A percentile compares a stretch with the other conserved stretches of the same genome.
phyloP scores from a whole-genome alignment of 2,329 filamentous ascomycete genomes.

The Ophiostoma tasmaniense region DNA sequence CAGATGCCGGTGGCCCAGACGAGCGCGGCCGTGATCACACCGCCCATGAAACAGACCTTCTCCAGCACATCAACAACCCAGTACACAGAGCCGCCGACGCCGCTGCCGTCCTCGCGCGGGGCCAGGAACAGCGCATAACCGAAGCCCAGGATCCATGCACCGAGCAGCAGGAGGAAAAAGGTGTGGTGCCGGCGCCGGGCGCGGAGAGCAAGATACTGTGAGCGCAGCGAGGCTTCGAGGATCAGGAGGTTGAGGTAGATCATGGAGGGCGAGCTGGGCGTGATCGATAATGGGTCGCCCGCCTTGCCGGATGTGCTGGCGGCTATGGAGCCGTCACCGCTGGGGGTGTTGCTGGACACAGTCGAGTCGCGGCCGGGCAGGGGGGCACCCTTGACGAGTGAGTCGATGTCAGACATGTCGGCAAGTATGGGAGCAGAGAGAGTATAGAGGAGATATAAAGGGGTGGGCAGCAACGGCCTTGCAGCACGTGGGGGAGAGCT shows the following conservation, averaged over 20 bases:
- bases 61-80: slow-evolving; percentile 89
- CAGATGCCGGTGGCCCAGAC: slow-evolving; percentile 95
- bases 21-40: slow-evolving; percentile 74
- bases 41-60: slow-evolving; percentile 85
- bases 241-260: slow-evolving; percentile 98
- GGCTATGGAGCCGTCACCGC: slow-evolving; percentile 33
- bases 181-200: slow-evolving; percentile 84
- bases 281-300: slow-evolving; percentile 65
- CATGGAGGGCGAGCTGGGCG: slow-evolving; percentile 86
- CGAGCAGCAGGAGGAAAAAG: slow-evolving; percentile 76
- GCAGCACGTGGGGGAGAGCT: background rate
- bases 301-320: slow-evolving; percentile 37
- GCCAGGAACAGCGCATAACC: slow-evolving; percentile 85
- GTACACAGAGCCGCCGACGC: slow-evolving; percentile 88
- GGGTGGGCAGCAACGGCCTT: background rate
- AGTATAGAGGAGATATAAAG: slow-evolving; percentile 26
- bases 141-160: slow-evolving; percentile 75
- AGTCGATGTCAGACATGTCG: slow-evolving; percentile 53
- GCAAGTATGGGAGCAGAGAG: background rate
- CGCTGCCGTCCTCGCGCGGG: slow-evolving; percentile 89
- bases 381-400: slow-evolving; percentile 84
- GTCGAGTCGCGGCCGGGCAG: slow-evolving; percentile 36
- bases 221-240: slow-evolving; percentile 85
- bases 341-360: background rate
- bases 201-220: slow-evolving; percentile 85